phyloP scores from a whole-genome alignment of 139 green algal genomes.

The Chlorella sp. region DNA sequence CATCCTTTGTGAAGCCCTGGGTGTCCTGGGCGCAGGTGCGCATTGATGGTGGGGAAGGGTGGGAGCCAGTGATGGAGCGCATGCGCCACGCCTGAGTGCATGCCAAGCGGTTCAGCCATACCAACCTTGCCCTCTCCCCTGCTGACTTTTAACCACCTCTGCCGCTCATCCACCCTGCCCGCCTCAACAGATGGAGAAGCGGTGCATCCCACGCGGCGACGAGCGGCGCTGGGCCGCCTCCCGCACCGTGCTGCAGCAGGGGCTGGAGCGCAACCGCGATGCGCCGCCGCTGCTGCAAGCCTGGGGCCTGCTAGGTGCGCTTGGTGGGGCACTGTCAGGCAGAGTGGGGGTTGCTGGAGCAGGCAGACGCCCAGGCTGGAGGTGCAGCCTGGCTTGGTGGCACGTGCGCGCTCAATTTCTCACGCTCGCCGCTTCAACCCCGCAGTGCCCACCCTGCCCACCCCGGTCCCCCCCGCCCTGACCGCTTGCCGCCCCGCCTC shows the following conservation, averaged over 20 bases:
- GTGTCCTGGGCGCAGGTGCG: conserved; percentile 55
- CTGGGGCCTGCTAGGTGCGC: conserved; percentile 69
- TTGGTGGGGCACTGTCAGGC: neutral
- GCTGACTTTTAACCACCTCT: neutral
- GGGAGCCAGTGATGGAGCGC: too few species aligned
- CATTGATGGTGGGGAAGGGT: neutral
- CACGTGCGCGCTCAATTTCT: too few species aligned
- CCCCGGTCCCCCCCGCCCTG: neutral
- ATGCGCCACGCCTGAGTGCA: neutral
- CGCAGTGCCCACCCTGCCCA: neutral
- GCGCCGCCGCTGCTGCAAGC: conserved; percentile 60
- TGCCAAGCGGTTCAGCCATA: neutral
- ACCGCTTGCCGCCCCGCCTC: neutral
- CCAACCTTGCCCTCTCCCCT: too few species aligned
- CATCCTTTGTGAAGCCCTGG: conserved; percentile 44
- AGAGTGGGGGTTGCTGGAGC: too few species aligned
- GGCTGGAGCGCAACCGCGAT: conserved; percentile 64
- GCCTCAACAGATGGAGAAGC: conserved; percentile 60
- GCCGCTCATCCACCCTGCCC: neutral
- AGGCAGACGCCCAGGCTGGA: too few species aligned
- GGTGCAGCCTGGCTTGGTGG: neutral
- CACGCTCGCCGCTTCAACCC: too few species aligned
- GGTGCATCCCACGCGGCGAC: conserved; percentile 13
- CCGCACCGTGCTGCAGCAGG: conserved; percentile 66
- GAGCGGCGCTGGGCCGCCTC: conserved; percentile 6